Percentiles rank a stretch among this genome's conserved stretches.
Conservation (phyloP, 148 eudicot species). For the Rhododendron griersonianum region DNA sequence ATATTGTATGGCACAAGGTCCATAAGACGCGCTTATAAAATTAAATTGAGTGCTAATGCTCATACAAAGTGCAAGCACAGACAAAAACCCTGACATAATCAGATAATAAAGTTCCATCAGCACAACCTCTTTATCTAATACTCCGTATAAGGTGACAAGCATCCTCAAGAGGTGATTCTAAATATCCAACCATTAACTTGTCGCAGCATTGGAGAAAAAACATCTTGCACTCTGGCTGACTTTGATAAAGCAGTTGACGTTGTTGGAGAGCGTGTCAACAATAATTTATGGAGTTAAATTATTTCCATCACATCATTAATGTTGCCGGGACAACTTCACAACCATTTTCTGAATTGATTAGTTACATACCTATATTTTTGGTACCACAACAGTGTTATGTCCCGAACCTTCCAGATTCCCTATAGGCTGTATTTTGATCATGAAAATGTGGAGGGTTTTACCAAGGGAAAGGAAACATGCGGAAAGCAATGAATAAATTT, state of each 20-base stretch:
- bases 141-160: neutral
- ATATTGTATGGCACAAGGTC: slow-evolving; percentile 1
- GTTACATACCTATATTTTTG: neutral
- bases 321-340: neutral
- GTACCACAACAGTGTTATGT: neutral
- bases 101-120: neutral
- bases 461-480: neutral
- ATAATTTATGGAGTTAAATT: neutral
- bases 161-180: neutral
- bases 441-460: neutral
- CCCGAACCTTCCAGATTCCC: neutral
- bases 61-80: neutral
- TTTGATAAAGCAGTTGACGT: neutral
- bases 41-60: neutral
- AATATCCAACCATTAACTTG: neutral
- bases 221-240: neutral
- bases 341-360: neutral
- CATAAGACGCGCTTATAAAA: neutral
- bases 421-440: neutral
- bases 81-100: neutral
- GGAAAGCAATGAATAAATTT: neutral
- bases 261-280: neutral
- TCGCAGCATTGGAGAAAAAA: neutral
- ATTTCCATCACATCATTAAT: neutral
- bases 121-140: neutral